phyloP scores from a whole-genome alignment of 2,329 filamentous ascomycete genomes.

The Paraphaeosphaeria sporulosa region DNA sequence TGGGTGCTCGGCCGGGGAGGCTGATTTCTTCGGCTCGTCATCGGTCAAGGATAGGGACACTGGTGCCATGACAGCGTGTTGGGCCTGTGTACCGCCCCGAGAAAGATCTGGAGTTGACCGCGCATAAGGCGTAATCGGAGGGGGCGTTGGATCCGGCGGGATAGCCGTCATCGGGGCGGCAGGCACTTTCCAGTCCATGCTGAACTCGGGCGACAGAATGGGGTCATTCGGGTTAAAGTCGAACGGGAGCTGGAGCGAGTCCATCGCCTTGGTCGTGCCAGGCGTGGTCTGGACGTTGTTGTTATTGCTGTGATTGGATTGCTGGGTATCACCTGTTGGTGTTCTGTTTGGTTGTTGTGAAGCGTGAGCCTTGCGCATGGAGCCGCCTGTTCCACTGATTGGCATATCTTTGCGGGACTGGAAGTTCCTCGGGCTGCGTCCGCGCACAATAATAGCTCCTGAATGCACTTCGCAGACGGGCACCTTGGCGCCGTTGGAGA shows the following conservation, averaged over 20 bases:
- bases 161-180: slow-evolving; percentile 53
- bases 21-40: slow-evolving; percentile 58
- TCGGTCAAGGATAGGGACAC: slow-evolving; percentile 65
- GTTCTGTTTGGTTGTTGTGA: slow-evolving; percentile 47
- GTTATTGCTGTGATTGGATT: slow-evolving; percentile 32
- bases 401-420: slow-evolving; percentile 93
- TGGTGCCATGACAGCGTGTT: slow-evolving; percentile 54
- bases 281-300: slow-evolving; percentile 34
- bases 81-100: slow-evolving; percentile 39
- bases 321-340: slow-evolving; percentile 46
- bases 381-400: slow-evolving; percentile 78
- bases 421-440: slow-evolving; percentile 92
- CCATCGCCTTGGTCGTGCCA: slow-evolving; percentile 40
- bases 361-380: slow-evolving; percentile 69
- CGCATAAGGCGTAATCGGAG: slow-evolving; percentile 53
- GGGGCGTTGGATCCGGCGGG: slow-evolving; percentile 49
- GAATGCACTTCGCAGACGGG: slow-evolving; percentile 85
- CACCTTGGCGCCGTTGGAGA: slow-evolving; percentile 83
- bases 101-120: slow-evolving; percentile 63
- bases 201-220: slow-evolving; percentile 50
- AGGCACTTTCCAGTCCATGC: slow-evolving; percentile 54
- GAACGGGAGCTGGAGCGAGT: slow-evolving; percentile 51
- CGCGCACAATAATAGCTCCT: slow-evolving; percentile 90
- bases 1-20: slow-evolving; percentile 42
- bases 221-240: slow-evolving; percentile 52